Evolutionary conservation across 2,329 filamentous ascomycete genomes (phyloP).

Genomic region (Taxawa tesnikishii): DNA sequence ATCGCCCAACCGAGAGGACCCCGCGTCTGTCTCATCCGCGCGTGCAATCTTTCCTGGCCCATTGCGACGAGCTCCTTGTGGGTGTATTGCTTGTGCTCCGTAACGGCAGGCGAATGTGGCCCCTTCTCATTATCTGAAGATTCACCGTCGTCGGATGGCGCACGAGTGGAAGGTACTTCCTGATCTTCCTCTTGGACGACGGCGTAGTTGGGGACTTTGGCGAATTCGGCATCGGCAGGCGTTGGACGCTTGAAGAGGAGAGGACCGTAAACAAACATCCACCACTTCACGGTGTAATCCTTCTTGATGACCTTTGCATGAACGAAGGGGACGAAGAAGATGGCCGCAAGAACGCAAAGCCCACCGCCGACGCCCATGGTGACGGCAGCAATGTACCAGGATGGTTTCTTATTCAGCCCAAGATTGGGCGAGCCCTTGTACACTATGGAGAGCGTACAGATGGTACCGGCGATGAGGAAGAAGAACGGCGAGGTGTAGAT

Average conservation of each 20-base stretch:
- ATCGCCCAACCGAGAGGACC: constrained; percentile 76
- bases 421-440: constrained; percentile 26
- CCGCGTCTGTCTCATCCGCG: constrained; percentile 46
- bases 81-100: constrained; percentile 37
- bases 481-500: constrained; percentile 38
- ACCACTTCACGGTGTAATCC: constrained; percentile 19
- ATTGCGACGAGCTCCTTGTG: constrained; percentile 52
- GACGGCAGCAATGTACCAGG: constrained; percentile 36
- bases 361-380: constrained; percentile 29
- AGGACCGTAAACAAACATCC: constrained; percentile 21
- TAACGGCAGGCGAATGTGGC: constrained; percentile 35
- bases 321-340: constrained; percentile 26
- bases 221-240: constrained; percentile 39
- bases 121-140: constrained; percentile 23
- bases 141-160: constrained; percentile 7
- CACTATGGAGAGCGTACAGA: constrained; percentile 48
- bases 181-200: constrained; percentile 57
- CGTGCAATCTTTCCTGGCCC: constrained; percentile 46
- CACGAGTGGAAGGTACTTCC: constrained; percentile 25
- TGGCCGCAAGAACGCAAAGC: constrained; percentile 26
- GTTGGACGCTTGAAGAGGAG: constrained; percentile 38
- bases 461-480: constrained; percentile 34
- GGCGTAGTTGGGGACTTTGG: constrained; percentile 61
- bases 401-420: constrained; percentile 31
- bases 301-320: constrained; percentile 18